phyloP scores from a whole-genome alignment of 495 filamentous ascomycete species.

The Oidiodendron maius region DNA sequence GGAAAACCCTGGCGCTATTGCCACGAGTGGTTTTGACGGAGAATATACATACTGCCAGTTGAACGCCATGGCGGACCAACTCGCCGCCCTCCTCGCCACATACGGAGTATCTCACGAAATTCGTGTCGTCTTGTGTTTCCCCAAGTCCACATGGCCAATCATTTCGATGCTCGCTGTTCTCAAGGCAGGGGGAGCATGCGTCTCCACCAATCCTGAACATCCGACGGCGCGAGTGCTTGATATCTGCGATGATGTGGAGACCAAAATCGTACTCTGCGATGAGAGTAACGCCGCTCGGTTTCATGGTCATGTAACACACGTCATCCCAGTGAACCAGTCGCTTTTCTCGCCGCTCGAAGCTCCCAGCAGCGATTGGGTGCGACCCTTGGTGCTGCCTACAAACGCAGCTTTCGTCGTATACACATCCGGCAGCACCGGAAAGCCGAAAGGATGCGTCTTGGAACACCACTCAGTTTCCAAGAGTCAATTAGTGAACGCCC shows the following conservation, averaged over 20 bases:
- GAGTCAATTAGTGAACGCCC: no score
- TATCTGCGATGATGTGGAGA: slow-evolving; percentile 1
- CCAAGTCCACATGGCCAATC: slow-evolving; percentile 37
- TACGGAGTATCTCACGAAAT: neutral
- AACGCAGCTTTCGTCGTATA: slow-evolving; percentile 48
- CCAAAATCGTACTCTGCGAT: neutral
- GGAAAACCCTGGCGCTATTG: no score
- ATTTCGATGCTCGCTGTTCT: slow-evolving; percentile 36
- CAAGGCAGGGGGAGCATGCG: slow-evolving; percentile 36
- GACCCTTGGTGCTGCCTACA: no score
- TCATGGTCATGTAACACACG: no score
- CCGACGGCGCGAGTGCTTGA: neutral
- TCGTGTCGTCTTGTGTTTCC: slow-evolving; percentile 27
- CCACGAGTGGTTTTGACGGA: slow-evolving; percentile 27
- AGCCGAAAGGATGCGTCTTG: slow-evolving; percentile 40
- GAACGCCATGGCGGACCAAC: neutral
- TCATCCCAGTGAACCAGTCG: no score
- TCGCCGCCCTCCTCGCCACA: slow-evolving; percentile 7
- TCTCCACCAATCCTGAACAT: slow-evolving; percentile 47
- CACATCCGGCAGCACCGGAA: slow-evolving; percentile 56
- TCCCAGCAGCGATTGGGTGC: slow-evolving; percentile 5
- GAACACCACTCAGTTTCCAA: no score
- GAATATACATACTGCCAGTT: slow-evolving; percentile 24
- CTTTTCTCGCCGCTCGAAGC: no score
- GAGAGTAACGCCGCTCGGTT: neutral